Base-by-base conservation (phyloP, 2,329 filamentous ascomycete genomes). In the Raffaelea deltoideospora region DNA sequence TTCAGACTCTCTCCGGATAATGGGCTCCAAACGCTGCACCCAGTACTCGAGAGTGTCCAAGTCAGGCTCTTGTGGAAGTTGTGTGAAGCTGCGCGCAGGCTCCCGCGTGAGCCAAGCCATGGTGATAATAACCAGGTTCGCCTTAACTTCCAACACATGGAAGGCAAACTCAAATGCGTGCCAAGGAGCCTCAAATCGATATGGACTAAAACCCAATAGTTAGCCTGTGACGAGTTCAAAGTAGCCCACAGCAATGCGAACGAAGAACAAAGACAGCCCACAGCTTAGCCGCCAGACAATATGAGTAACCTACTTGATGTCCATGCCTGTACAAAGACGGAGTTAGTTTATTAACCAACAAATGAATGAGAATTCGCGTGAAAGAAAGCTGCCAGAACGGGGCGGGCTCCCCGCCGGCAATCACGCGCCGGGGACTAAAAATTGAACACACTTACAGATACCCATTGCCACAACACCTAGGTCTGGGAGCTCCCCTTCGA, bases 41-140 rank as follows among this genome's bases (percentile, higher is more conserved):
- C 82, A 88, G 47, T 88, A 88, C 0, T 71, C 69, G 9, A 88
- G 51, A 0, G 80, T 85, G 19, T 82, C 72, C 56, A 81, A 66
- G 44, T 87, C 81, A 0, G 80, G 79, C 34, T 75, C 69, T 1
- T 64, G 51, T 0, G 69, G 70, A 44, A 44, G 59, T 21, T 46
- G 61, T 40, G 48, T 72, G 50, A 60, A 74, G 8, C 41, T 39
- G 15, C 48, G 61, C 2, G 54, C 63, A 47, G 62, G 66, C 42
- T 63, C 72, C 38, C 53, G 61, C 2, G 79, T 84, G 23, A 82
- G 60, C 82, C 81, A 88, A 0, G 83, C 80, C 82, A 87, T 87
- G 4, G 70, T 73, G 0, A 88, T 46, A 24, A 86, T 70, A 2
- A 83, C 73, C 0, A 87, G 43, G 13, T 74, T 72, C 0, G 77